phyloP scores from a whole-genome alignment of 306 rosid genomes.

The Pyrus communis region DNA sequence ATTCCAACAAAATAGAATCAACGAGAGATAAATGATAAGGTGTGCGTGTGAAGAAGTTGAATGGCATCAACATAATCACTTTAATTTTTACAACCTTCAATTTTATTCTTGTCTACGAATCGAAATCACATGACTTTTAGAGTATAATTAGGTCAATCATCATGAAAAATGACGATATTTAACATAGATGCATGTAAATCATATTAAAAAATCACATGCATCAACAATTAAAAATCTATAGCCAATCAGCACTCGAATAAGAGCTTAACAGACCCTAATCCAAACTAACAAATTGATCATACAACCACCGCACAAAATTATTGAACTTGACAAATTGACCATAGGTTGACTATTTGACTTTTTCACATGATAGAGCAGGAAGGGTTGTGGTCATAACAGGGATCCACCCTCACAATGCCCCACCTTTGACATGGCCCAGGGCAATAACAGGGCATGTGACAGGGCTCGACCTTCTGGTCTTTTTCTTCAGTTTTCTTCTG shows the following conservation, averaged over 20 bases:
- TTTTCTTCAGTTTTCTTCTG: no score
- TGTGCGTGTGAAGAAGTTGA: neutral
- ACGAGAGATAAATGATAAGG: neutral
- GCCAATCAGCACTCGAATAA: neutral
- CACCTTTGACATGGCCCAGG: slow-evolving; percentile 11
- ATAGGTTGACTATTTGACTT: neutral
- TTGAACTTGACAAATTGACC: neutral
- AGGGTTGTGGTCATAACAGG: slow-evolving; percentile 36
- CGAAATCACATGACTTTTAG: neutral
- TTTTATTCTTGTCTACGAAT: neutral
- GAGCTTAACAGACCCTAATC: neutral
- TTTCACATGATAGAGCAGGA: slow-evolving; percentile 35
- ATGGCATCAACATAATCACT: neutral
- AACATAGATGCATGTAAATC: neutral
- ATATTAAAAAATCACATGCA: neutral
- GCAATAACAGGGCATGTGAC: slow-evolving; percentile 1
- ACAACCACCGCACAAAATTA: neutral
- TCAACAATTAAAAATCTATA: neutral
- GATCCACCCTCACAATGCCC: slow-evolving; percentile 8
- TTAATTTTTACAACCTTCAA: no score
- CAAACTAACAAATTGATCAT: neutral
- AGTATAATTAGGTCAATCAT: no score
- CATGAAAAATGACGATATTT: no score
- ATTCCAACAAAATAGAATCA: neutral
- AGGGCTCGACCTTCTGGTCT: neutral